Percentiles rank a stretch among this genome's conserved stretches.
These are phyloP conservation scores for Aspergillus piperis DNA, from an alignment of 2,329 filamentous ascomycete genomes.

Conservation along the genomic window DNA sequence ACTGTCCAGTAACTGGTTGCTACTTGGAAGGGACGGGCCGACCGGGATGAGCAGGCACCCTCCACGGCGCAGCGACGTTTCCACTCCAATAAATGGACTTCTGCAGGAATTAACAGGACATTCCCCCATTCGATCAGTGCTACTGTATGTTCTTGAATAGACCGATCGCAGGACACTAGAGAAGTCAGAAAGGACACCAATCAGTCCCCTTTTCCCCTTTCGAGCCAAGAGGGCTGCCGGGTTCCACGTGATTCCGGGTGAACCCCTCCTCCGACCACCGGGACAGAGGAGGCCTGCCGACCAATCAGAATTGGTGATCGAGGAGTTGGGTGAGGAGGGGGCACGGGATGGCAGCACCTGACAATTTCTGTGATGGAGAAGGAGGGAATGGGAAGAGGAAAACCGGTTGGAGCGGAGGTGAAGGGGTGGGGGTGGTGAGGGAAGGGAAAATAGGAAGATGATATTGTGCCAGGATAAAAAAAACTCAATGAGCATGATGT, in stretches of 20 bases:
- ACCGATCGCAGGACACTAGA: not conserved
- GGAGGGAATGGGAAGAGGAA: slow-evolving; percentile 18
- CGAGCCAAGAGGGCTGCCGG: slow-evolving; percentile 15
- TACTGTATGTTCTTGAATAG: not conserved
- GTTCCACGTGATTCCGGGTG: slow-evolving; percentile 33
- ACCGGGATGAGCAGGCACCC: slow-evolving; percentile 14
- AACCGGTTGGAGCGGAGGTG: slow-evolving; percentile 15
- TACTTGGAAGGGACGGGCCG: slow-evolving; percentile 20
- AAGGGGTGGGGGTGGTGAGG: not conserved
- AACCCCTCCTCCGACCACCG: slow-evolving; percentile 26
- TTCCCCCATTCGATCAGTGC: not conserved
- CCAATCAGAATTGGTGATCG: slow-evolving; percentile 30
- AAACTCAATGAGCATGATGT: not conserved
- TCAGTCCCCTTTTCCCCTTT: not conserved
- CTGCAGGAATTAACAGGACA: not conserved
- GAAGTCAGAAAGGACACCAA: not conserved
- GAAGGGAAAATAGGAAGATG: slow-evolving; percentile 1
- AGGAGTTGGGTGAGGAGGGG: slow-evolving; percentile 29
- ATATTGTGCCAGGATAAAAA: slow-evolving; percentile 4
- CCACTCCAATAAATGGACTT: not conserved
- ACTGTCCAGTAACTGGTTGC: not conserved
- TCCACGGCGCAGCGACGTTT: slow-evolving; percentile 1
- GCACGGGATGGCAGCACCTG: slow-evolving; percentile 45
- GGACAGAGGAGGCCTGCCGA: slow-evolving; percentile 6
- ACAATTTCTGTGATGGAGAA: slow-evolving; percentile 23